Percentiles rank a stretch among this genome's conserved stretches.
These are phyloP conservation scores for Vaccinium vitisidaea DNA, from an alignment of 148 eudicot species.

Conservation along the genomic window DNA sequence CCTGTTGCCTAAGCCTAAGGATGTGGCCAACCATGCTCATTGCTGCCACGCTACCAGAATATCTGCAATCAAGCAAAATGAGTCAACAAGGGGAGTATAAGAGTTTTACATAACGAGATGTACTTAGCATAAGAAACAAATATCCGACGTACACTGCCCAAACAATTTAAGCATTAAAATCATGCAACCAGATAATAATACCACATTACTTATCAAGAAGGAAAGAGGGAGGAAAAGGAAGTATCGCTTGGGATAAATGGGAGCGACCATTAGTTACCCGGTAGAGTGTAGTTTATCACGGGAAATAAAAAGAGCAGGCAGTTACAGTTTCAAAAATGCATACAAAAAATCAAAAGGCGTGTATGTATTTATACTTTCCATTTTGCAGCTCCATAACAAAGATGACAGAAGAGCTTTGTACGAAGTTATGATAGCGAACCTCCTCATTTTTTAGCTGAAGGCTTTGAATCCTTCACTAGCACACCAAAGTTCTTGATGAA, in stretches of 20 bases:
- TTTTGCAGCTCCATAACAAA: not conserved
- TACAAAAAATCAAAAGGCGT: not conserved
- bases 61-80: conserved; percentile 48
- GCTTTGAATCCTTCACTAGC: conserved; percentile 95
- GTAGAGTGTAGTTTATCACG: not conserved
- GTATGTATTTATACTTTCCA: not conserved
- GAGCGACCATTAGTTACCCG: not conserved
- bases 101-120: not conserved
- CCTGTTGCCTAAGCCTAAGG: conserved; percentile 93
- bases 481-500: conserved; percentile 99
- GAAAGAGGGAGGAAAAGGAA: not conserved
- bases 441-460: conserved; percentile 83
- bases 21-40: conserved; percentile 99
- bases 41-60: conserved; percentile 87
- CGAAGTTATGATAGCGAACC: conserved; percentile 36
- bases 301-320: not conserved
- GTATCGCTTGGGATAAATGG: not conserved
- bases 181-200: not conserved
- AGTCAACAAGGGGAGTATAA: conserved; percentile 1
- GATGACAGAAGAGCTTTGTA: not conserved
- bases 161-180: not conserved
- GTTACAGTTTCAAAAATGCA: not conserved
- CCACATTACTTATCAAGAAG: conserved; percentile 14
- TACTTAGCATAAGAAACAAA: not conserved
- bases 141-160: not conserved